Conservation (phyloP, 495 filamentous ascomycete genomes). For the Penicillium desertorum region DNA sequence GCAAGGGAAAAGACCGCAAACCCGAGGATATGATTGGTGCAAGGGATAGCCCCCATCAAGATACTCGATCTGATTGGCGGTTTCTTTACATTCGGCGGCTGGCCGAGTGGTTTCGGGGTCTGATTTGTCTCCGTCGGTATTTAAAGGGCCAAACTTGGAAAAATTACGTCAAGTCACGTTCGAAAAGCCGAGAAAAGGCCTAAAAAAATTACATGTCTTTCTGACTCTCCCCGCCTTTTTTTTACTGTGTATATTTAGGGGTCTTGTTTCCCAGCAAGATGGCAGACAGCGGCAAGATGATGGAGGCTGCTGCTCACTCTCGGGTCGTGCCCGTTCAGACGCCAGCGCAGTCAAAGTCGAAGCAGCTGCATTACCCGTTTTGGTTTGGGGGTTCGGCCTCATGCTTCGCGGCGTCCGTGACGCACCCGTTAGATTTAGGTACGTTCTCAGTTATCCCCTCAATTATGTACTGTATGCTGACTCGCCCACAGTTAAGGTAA, state of each 20-base stretch:
- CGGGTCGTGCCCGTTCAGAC: constrained; percentile 29
- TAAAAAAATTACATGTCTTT: constrained; percentile 3
- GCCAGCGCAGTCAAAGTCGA: constrained; percentile 26
- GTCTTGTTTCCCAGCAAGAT: constrained; percentile 36
- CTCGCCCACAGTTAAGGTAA: constrained; percentile 51
- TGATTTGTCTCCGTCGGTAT: constrained; percentile 43
- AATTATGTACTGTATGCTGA: constrained; percentile 19
- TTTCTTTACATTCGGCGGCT: constrained; percentile 3
- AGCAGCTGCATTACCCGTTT: constrained; percentile 70
- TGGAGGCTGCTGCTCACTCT: constrained; percentile 32
- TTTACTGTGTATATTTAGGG: constrained; percentile 12
- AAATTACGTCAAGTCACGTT: constrained; percentile 29
- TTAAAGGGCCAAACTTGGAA: constrained; percentile 16
- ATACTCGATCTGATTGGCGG: constrained; percentile 18
- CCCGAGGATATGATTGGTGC: constrained; percentile 44
- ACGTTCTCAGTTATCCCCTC: constrained; percentile 21
- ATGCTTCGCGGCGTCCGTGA: constrained; percentile 84
- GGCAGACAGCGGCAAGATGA: constrained; percentile 42
- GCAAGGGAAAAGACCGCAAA: constrained; percentile 13
- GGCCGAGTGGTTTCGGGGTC: constrained; percentile 37
- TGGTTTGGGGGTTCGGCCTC: constrained; percentile 95
- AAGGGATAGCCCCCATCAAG: not conserved
- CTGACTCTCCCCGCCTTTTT: constrained; percentile 12
- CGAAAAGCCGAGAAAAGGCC: constrained; percentile 20
- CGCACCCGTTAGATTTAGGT: constrained; percentile 81